These are phyloP conservation scores for Nigrograna mackinnonii DNA, from an alignment of 2,329 filamentous ascomycete species.

Conservation along the genomic window DNA sequence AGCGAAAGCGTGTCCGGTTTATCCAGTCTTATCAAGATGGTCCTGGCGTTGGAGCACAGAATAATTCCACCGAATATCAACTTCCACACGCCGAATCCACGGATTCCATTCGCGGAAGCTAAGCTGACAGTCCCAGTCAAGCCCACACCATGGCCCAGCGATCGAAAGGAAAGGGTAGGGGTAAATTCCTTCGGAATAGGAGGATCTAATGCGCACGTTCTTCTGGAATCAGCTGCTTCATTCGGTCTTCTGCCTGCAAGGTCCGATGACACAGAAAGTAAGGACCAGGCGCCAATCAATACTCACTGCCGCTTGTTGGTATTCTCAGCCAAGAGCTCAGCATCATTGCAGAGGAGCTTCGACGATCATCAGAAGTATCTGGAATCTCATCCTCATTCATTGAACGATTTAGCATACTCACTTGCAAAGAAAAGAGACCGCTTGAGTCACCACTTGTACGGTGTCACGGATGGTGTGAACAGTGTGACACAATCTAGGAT, in stretches of 20 bases:
- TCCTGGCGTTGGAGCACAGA: constrained; percentile 45
- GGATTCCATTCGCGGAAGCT: not conserved
- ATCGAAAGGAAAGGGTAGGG: constrained; percentile 28
- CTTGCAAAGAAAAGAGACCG: constrained; percentile 3
- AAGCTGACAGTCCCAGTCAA: not conserved
- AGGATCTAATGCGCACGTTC: constrained; percentile 12
- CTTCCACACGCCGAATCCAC: constrained; percentile 7
- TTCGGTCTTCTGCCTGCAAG: no score
- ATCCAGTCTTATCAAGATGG: constrained; percentile 47
- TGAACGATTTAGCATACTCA: constrained; percentile 6
- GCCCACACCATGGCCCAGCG: not conserved
- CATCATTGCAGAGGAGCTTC: not conserved
- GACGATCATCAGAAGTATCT: not conserved
- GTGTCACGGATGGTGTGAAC: not conserved
- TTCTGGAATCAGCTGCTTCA: constrained; percentile 7
- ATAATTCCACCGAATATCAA: constrained; percentile 37
- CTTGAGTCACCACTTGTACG: not conserved
- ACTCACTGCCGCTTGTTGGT: not conserved
- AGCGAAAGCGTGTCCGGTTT: constrained; percentile 50
- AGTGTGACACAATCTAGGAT: not conserved
- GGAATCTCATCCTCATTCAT: not conserved
- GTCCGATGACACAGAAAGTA: not conserved
- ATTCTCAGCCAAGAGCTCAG: constrained; percentile 1
- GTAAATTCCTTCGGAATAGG: constrained; percentile 48
- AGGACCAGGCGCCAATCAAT: not conserved